A percentile compares a stretch with the other conserved stretches of the same genome.
Conservation (phyloP, 805 yeast genomes). For the Limtongia smithiae region DNA sequence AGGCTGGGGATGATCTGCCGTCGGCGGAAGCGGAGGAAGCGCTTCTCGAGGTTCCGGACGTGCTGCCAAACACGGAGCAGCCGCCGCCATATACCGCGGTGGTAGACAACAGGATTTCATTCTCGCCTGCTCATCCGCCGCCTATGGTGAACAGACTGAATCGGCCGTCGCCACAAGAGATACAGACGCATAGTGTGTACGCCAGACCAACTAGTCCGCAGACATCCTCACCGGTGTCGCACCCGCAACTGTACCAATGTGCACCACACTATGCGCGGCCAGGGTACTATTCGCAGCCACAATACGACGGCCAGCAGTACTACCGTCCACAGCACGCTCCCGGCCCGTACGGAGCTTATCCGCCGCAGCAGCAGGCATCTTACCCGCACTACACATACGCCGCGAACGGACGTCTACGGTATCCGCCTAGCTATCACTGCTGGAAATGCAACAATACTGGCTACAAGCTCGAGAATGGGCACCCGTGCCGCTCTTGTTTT, state of each 20-base stretch:
- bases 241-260: no score
- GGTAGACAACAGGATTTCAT: conserved; percentile 8
- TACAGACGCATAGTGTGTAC: no score
- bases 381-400: conserved; percentile 19
- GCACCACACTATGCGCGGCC: no score
- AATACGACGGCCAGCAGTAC: neutral
- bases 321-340: neutral
- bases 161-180: neutral
- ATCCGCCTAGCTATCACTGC: conserved; percentile 62
- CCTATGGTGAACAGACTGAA: neutral
- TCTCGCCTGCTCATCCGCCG: neutral
- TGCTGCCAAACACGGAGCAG: conserved; percentile 1
- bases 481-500: conserved; percentile 70
- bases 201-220: no score
- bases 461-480: conserved; percentile 54
- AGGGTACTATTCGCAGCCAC: no score
- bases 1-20: neutral
- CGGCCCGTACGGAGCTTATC: neutral
- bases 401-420: conserved; percentile 44
- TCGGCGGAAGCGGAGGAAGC: neutral
- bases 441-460: conserved; percentile 75
- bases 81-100: conserved; percentile 11
- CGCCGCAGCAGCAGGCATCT: neutral
- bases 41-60: conserved; percentile 2
- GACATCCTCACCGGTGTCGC: no score